Base-by-base conservation (phyloP, 2,329 filamentous ascomycete genomes). In the Pseudogymnoascus sp. region DNA sequence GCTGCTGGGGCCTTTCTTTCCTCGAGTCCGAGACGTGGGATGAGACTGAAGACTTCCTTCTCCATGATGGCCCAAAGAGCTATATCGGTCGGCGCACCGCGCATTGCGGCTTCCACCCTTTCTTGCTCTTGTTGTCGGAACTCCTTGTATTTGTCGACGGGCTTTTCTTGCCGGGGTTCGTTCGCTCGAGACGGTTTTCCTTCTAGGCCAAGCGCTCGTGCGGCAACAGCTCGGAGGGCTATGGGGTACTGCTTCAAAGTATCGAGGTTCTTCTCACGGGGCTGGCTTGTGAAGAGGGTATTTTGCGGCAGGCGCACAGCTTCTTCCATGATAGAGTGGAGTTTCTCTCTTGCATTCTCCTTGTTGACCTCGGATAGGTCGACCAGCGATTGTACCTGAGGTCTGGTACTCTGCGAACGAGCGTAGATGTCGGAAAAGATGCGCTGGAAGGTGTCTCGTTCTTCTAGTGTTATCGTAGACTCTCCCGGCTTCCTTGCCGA, bases 21-120 rank as follows among this genome's bases (percentile, higher is more conserved):
- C 62, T 77, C 71, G 11, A 89, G 77, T 10, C 85, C 82, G 18
- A 91, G 75, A 64, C 77, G 80, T 3, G 75, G 71, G 0, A 87
- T 81, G 66, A 86, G 74, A 1, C 80, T 77, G 68, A 92, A 89
- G 11, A 92, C 85, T 61, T 91, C 82, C 4, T 77, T 72, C 66
- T 90, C 84, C 71, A 93, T 78, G 2, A 88, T 74, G 5, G 83
- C 73, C 88, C 89, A 92, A 8, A 91, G 77, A 61, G 84, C 83
- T 18, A 80, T 75, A 68, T 93, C 89, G 0, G 83, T 83, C 64
- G 76, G 68, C 16, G 86, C 86, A 1, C 69, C 72, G 10, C 77
- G 74, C 76, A 93, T 82, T 40, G 83, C 69, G 5, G 68, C 66
- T 66, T 83, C 80, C 7, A 91, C 79, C 8, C 83, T 77, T 26